These are phyloP conservation scores for Allomyces macrogynus DNA, from an alignment of 192 early-diverging fungal species.

Conservation along the genomic window DNA sequence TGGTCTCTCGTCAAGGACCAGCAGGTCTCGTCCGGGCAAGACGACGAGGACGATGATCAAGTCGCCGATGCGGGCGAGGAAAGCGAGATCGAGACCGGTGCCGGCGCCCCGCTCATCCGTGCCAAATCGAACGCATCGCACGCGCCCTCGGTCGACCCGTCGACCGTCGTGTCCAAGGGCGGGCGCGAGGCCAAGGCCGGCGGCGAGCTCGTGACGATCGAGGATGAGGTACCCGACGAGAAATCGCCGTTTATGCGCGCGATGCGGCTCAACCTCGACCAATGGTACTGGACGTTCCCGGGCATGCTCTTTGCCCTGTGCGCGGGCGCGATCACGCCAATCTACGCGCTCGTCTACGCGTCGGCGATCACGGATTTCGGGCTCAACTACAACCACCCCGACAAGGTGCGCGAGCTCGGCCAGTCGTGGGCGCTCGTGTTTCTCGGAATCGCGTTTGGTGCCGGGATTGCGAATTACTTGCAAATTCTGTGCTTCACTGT, in stretches of 20 bases:
- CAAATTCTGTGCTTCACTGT: slow-evolving; percentile 37
- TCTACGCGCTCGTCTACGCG: not conserved
- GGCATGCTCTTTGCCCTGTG: not conserved
- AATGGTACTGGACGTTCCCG: not conserved
- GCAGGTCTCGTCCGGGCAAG: slow-evolving; percentile 2
- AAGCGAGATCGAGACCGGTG: not conserved
- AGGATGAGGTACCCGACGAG: not conserved
- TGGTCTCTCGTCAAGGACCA: slow-evolving; percentile 8
- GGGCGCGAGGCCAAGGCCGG: not conserved
- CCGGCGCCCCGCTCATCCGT: too few species aligned
- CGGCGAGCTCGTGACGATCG: not conserved
- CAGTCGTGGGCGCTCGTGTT: not conserved
- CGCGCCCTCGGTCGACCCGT: not conserved
- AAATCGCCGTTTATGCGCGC: not conserved
- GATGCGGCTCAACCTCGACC: not conserved
- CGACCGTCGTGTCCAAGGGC: not conserved
- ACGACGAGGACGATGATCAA: not conserved
- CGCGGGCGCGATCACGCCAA: not conserved
- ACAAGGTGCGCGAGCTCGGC: not conserved
- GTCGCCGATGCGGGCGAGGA: not conserved
- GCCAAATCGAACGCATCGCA: not conserved
- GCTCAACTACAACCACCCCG: not conserved
- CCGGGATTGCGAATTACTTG: slow-evolving; percentile 26
- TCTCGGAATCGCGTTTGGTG: slow-evolving; percentile 24
- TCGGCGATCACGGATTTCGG: not conserved